Conservation (phyloP, 164 flowering plant species). For the Vitis riparia region DNA sequence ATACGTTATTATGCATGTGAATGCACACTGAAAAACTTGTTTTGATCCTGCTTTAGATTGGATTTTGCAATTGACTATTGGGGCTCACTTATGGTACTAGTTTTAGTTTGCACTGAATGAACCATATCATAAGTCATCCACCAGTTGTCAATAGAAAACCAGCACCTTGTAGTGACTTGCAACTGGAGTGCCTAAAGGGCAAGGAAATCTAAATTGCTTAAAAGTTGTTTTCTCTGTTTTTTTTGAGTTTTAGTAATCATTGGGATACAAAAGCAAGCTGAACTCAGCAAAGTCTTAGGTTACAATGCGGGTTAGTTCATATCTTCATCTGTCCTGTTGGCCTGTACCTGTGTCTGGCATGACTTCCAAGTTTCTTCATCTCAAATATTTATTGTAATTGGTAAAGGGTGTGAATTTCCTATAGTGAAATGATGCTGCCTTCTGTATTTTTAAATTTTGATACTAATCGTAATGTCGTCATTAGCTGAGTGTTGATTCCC, state of each 20-base stretch:
- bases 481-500: too few species aligned
- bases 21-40: neutral
- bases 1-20: neutral
- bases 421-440: too few species aligned
- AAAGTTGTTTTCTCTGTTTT: neutral
- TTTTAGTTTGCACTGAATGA: too few species aligned
- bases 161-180: neutral
- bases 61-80: neutral
- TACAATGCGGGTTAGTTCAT: neutral
- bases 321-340: too few species aligned
- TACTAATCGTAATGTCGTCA: too few species aligned
- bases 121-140: too few species aligned
- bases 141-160: neutral
- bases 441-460: too few species aligned
- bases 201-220: neutral
- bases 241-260: neutral
- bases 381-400: too few species aligned
- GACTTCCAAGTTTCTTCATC: too few species aligned
- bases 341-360: too few species aligned
- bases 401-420: too few species aligned
- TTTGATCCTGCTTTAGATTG: neutral
- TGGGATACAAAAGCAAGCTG: neutral
- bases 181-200: neutral
- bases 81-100: too few species aligned
- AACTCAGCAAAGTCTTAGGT: neutral